Conservation (phyloP, 441 rosid genomes). For the Kokia cookei region DNA sequence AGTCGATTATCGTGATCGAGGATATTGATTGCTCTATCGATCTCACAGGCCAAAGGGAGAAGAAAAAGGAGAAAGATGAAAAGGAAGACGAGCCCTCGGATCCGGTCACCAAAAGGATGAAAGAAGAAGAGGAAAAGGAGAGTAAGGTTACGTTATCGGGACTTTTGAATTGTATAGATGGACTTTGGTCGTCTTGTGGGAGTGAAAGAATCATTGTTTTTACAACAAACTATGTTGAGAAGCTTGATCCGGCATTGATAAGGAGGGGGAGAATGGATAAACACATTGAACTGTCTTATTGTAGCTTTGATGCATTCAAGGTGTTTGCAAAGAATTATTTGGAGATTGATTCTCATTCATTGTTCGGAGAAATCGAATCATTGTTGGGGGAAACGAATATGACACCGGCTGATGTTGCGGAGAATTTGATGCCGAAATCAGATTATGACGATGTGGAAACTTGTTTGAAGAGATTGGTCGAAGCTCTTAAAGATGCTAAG, state of each 20-base stretch:
- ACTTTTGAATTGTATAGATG: slow-evolving; percentile 21
- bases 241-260: slow-evolving; percentile 6
- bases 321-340: not conserved
- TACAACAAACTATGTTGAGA: not conserved
- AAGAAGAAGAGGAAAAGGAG: not conserved
- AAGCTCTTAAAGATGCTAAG: slow-evolving; percentile 1
- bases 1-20: slow-evolving; percentile 5
- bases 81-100: not conserved
- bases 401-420: slow-evolving; percentile 10
- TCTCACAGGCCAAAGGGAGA: slow-evolving; percentile 7
- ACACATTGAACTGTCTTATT: not conserved
- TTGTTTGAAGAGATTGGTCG: not conserved
- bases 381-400: not conserved
- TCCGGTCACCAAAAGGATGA: not conserved
- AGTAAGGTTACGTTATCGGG: slow-evolving; percentile 24
- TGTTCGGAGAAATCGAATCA: not conserved
- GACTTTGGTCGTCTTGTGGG: slow-evolving; percentile 24
- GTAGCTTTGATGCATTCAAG: slow-evolving; percentile 4
- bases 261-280: slow-evolving; percentile 8
- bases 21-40: slow-evolving; percentile 6
- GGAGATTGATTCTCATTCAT: not conserved
- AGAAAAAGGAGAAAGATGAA: not conserved
- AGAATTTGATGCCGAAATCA: slow-evolving; percentile 1
- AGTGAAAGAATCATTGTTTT: slow-evolving; percentile 10
- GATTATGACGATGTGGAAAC: not conserved